phyloP scores from a whole-genome alignment of 2,329 filamentous ascomycete genomes.

The Ophiostoma sp. region DNA sequence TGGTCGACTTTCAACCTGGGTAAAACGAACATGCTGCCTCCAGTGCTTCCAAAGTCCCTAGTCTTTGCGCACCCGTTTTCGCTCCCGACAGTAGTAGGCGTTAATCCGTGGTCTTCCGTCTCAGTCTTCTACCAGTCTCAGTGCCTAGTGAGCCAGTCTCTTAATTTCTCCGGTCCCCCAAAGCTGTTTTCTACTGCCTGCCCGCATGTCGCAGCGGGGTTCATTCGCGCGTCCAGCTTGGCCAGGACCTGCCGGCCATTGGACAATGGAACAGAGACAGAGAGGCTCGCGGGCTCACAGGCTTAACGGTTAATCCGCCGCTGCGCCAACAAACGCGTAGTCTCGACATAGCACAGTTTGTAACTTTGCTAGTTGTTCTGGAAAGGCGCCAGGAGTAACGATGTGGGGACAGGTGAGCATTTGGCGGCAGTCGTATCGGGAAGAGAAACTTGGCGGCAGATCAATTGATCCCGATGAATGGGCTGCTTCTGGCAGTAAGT shows the following conservation, averaged over 20 bases:
- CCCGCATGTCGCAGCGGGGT: not conserved
- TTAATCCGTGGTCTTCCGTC: not conserved
- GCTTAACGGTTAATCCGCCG: slow-evolving; percentile 23
- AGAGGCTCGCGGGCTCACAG: not conserved
- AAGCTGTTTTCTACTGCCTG: not conserved
- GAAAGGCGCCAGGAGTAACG: not conserved
- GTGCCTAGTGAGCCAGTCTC: no score
- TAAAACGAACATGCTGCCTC: not conserved
- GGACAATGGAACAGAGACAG: not conserved
- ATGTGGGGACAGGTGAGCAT: not conserved
- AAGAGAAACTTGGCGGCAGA: slow-evolving; percentile 14
- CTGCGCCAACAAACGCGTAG: slow-evolving; percentile 1
- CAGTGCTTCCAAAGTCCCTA: not conserved
- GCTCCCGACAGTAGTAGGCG: not conserved
- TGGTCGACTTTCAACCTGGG: not conserved
- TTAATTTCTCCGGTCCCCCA: no score
- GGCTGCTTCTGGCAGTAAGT: not conserved
- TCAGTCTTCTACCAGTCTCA: not conserved
- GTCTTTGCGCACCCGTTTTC: not conserved
- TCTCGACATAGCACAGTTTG: not conserved
- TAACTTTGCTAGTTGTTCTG: slow-evolving; percentile 2
- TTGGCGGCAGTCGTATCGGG: slow-evolving; percentile 27
- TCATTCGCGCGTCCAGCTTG: not conserved
- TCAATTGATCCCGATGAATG: slow-evolving; percentile 19
- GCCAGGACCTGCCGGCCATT: not conserved